phyloP scores from a whole-genome alignment of 495 filamentous ascomycete genomes.

The Hypomontagnella submonticulosa region DNA sequence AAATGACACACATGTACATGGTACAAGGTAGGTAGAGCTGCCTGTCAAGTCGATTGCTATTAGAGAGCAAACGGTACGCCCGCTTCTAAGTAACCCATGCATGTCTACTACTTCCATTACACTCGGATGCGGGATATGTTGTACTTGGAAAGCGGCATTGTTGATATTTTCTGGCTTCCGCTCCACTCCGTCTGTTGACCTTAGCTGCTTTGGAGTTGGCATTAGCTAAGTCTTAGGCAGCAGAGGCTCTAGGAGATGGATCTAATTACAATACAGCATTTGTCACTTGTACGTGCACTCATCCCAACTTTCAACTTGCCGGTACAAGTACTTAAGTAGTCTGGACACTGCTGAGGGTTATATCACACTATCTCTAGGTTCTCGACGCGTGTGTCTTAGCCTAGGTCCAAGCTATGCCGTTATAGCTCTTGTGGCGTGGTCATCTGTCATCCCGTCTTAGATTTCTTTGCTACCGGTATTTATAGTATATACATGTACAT shows the following conservation, averaged over 20 bases:
- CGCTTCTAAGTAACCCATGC: background rate
- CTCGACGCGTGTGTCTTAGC: too few species aligned
- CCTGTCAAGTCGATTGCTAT: constrained; percentile 13
- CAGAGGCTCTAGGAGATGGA: constrained; percentile 1
- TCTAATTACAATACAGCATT: constrained; percentile 9
- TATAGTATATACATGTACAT: too few species aligned
- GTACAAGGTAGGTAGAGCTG: background rate
- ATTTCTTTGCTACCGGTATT: too few species aligned
- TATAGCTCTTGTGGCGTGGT: too few species aligned
- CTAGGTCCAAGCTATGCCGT: too few species aligned
- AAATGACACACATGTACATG: too few species aligned
- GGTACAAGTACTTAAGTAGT: background rate
- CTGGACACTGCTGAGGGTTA: background rate
- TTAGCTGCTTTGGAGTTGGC: constrained; percentile 16
- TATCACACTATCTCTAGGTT: background rate
- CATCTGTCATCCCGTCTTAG: too few species aligned
- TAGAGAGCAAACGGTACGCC: constrained; percentile 13
- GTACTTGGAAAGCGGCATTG: constrained; percentile 14
- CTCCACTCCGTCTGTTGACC: background rate
- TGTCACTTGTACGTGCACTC: constrained; percentile 5
- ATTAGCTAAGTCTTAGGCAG: constrained; percentile 26
- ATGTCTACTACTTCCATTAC: constrained; percentile 1
- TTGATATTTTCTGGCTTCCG: constrained; percentile 18
- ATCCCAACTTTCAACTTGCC: background rate
- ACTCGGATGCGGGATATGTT: constrained; percentile 14